A percentile compares a stretch with the other conserved stretches of the same genome.
Evolutionary conservation across 495 filamentous ascomycete genomes (phyloP).

Genomic region (Trichoderma reesei): DNA sequence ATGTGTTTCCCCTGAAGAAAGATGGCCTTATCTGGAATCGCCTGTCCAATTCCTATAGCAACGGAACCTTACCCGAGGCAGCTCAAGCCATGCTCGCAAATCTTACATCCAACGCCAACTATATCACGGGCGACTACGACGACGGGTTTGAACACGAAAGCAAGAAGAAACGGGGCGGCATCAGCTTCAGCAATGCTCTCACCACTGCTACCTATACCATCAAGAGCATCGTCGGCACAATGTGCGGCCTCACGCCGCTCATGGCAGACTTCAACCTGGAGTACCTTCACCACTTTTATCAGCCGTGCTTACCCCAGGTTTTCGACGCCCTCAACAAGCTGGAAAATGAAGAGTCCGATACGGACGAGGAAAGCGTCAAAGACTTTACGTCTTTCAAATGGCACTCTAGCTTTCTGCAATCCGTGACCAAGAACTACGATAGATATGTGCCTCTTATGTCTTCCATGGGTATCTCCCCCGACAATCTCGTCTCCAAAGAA

Average conservation of each 20-base stretch:
- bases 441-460: constrained; percentile 28
- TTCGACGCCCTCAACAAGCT: constrained; percentile 32
- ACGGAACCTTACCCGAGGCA: constrained; percentile 17
- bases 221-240: constrained; percentile 36
- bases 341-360: background rate
- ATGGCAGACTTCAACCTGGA: constrained; percentile 39
- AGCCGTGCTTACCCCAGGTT: constrained; percentile 39
- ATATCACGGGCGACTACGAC: constrained; percentile 32
- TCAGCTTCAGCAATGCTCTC: constrained; percentile 34
- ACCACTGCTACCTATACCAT: constrained; percentile 37
- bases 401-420: constrained; percentile 39
- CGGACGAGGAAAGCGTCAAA: background rate
- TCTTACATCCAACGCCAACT: constrained; percentile 31
- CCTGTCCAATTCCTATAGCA: constrained; percentile 25
- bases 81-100: constrained; percentile 24
- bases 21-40: constrained; percentile 29
- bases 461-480: constrained; percentile 29
- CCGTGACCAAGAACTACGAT: constrained; percentile 38
- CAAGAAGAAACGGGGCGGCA: constrained; percentile 27
- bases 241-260: constrained; percentile 36
- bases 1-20: constrained; percentile 37
- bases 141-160: constrained; percentile 26
- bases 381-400: constrained; percentile 17
- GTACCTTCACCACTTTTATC: constrained; percentile 38
- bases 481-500: constrained; percentile 26